Evolutionary conservation across 2,329 filamentous ascomycete genomes (phyloP), one percentile per base, ranked within the genome.

Genomic region (Epichloe typhina): DNA sequence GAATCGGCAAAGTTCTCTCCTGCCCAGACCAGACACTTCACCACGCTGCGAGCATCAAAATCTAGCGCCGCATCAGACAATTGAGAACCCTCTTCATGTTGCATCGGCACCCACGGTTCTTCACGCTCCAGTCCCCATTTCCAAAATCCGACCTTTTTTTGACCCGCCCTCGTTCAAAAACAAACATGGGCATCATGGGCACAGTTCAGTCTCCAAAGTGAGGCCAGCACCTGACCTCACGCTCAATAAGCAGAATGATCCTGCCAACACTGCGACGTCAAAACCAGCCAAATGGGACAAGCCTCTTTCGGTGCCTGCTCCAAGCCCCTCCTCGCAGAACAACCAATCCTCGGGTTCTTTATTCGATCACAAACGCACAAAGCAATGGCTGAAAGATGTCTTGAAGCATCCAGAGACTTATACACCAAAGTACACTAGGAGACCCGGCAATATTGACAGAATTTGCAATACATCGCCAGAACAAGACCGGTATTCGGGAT

Each of bases 341-440:
- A 61, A 55, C 33, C 60, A 52, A 6, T 62, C 64, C 15, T 54
- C 59, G 7, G 55, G 56, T 31, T 62, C 64, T 11, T 49, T 65
- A 1, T 49, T 67, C 15, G 60, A 68, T 51, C 66, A 65, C 50
- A 61, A 57, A 21, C 60, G 64, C 26, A 66, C 66, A 11, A 55
- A 59, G 8, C 55, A 61, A 26, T 70, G 66, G 68, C 55, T 69
- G 8, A 62, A 59, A 21, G 59, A 60, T 15, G 51, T 68, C 9
- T 48, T 66, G n/a, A 58, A 49, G n/a, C 52, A 58, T 39, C 59
- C 59, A 5, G 60, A 62, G 6, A 36, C 57, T 2, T 58, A 62
- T 19, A 53, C 53, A 7, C 50, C 63, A 13, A 61, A 52, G 38
- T 57, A 65, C 31, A 68, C 65, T 12, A 57, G 58, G 19, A 56